These are phyloP conservation scores for Apophysomyces ossiformis DNA, from an alignment of 371 early-diverging fungal species.

Conservation along the genomic window DNA sequence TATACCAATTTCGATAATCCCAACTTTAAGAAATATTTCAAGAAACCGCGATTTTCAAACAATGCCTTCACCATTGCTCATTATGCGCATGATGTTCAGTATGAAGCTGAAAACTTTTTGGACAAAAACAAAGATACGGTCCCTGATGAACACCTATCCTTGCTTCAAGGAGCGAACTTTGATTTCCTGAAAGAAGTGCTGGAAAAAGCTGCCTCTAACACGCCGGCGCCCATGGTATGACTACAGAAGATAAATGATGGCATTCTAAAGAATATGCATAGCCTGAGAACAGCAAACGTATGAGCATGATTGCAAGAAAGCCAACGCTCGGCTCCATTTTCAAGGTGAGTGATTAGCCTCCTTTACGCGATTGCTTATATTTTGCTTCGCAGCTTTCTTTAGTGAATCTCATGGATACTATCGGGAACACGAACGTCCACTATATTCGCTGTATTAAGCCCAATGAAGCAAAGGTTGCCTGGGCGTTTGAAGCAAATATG, in stretches of 20 bases:
- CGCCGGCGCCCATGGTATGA: constrained; percentile 36
- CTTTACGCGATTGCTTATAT: background rate
- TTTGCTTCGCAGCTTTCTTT: constrained; percentile 64
- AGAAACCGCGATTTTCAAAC: constrained; percentile 89
- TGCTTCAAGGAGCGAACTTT: constrained; percentile 71
- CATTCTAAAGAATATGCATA: constrained; percentile 5
- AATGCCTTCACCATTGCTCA: constrained; percentile 86
- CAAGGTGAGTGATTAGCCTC: constrained; percentile 40
- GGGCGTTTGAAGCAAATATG: constrained; percentile 90
- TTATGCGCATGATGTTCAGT: constrained; percentile 92
- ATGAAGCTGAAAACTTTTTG: constrained; percentile 93
- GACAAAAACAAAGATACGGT: constrained; percentile 99
- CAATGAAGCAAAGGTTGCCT: constrained; percentile 90
- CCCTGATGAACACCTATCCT: constrained; percentile 84
- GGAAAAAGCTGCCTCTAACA: constrained; percentile 47
- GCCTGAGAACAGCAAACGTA: constrained; percentile 55
- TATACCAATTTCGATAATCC: constrained; percentile 75
- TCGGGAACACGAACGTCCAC: constrained; percentile 89
- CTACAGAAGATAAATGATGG: background rate
- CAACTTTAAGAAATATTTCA: constrained; percentile 76
- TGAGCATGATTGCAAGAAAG: constrained; percentile 69
- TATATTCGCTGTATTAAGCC: constrained; percentile 99
- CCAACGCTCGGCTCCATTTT: constrained; percentile 90
- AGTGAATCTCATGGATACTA: constrained; percentile 91
- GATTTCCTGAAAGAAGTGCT: constrained; percentile 77